A percentile compares a stretch with the other conserved stretches of the same genome.
Conservation (phyloP, 768 basidiomycete species). For the Suillus subluteus region DNA sequence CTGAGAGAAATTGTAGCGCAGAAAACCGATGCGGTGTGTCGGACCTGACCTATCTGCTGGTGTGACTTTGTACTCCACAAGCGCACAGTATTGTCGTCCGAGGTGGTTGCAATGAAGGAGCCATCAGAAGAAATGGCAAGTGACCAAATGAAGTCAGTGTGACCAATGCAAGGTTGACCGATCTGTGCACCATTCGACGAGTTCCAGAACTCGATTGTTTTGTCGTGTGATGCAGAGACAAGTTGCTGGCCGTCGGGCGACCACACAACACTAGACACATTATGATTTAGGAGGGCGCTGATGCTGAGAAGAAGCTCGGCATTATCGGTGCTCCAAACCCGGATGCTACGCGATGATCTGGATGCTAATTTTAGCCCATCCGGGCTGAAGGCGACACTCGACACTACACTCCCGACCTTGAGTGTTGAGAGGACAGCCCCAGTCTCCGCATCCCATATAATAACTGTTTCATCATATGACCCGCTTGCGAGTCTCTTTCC, state of each 20-base stretch:
- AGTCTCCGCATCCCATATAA: constrained; percentile 6
- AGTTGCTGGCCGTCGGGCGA: constrained; percentile 6
- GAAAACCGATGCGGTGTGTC: not conserved
- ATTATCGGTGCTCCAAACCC: not conserved
- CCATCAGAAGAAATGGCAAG: constrained; percentile 34
- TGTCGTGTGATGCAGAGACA: not conserved
- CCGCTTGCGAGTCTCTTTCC: constrained; percentile 7
- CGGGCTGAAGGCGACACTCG: constrained; percentile 1
- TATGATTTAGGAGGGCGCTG: not conserved
- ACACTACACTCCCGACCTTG: not conserved
- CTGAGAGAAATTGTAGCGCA: not conserved
- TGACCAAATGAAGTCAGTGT: constrained; percentile 24
- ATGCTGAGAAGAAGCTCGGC: not conserved
- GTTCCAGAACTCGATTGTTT: constrained; percentile 4
- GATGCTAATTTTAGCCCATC: not conserved
- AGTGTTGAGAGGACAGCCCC: constrained; percentile 15
- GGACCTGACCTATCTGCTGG: not conserved
- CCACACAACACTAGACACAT: not conserved
- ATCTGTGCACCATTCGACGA: not conserved
- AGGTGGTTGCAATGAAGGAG: constrained; percentile 64
- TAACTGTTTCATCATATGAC: not conserved
- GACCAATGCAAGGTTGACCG: constrained; percentile 13
- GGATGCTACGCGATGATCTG: too few species aligned
- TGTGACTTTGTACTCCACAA: constrained; percentile 57
- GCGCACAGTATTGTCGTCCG: constrained; percentile 81